Percentiles rank a stretch among this genome's conserved stretches.
phyloP scores from a whole-genome alignment of 345 rosid genomes.

The Melaleuca alternifolia region DNA sequence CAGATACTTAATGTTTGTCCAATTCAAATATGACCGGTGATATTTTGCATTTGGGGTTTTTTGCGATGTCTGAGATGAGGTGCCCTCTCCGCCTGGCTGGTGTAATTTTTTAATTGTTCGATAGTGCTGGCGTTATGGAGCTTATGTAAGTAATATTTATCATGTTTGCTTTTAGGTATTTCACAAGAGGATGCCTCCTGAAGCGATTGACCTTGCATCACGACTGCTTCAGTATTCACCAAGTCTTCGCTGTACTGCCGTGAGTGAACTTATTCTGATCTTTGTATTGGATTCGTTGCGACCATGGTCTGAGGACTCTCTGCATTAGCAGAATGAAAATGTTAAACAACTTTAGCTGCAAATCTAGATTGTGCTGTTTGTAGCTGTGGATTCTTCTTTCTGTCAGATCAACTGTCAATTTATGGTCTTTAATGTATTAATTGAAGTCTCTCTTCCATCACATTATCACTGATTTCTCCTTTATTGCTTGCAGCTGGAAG shows the following conservation, averaged over 20 bases:
- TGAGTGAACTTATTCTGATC: constrained; percentile 16
- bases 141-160: background rate
- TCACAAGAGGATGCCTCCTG: constrained; percentile 82
- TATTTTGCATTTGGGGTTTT: background rate
- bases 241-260: constrained; percentile 70
- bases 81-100: background rate
- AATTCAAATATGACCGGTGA: background rate
- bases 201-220: constrained; percentile 82
- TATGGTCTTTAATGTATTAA: background rate
- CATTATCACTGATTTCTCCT: background rate
- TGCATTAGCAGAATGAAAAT: background rate
- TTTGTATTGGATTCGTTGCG: background rate
- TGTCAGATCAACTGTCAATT: background rate
- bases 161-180: constrained; percentile 36
- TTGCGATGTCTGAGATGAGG: background rate
- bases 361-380: background rate
- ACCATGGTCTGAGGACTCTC: background rate
- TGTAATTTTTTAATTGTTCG: background rate
- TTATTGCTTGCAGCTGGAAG: constrained; percentile 40
- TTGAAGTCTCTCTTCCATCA: background rate
- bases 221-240: constrained; percentile 83
- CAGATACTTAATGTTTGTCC: background rate
- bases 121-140: background rate
- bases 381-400: background rate
- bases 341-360: background rate